Evolutionary conservation across 2,329 filamentous ascomycete species (phyloP), one percentile per base, ranked within the genome.

Genomic region (Phaeoacremonium minimum): DNA sequence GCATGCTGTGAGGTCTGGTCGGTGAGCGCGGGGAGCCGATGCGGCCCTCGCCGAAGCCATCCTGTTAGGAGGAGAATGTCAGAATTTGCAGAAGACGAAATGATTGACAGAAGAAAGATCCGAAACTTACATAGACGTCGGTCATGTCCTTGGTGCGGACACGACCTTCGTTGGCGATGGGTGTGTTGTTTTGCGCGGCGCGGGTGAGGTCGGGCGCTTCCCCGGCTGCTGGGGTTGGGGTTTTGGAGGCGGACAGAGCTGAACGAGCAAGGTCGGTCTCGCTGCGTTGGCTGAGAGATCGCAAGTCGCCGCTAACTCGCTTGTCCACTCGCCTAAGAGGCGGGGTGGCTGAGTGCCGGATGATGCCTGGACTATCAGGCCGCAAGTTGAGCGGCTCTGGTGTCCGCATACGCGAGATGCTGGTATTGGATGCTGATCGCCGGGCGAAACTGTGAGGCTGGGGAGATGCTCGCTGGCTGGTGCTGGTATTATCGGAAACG

Each of bases 1-100:
- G 90, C 77, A 98, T 86, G 71, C 89, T 96, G 56, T 90, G 88
- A 52, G 93, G 90, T 63, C 91, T 83, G 50, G 88, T 95, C 37
- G 93, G 93, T 53, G 93, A 97, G 54, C 85, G 82, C 55, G 91
- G 89, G 58, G 89, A 95, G 58, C 83, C 83, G 57, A 85, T 77
- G 56, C 77, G 87, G 64, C 86, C 87, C 67, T 95, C 88, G 66
- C 91, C 91, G 71, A 81, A 90, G 67, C 88, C 91, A 77, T 95
- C 89, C 90, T 96, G 69, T 37, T 31, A 16, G 33, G 41, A 35
- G 41, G 13, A 31, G 38, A 41, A 29, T 19, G 28, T 32, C 4
- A 18, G 7, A 34, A 35, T 20, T 14, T 22, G 16, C 9, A 30
- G 29, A 22, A 18, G 26, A 35, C 26, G 36, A 32, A 26, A 19